A percentile compares a stretch with the other conserved stretches of the same genome.
These are phyloP conservation scores for Meyerozyma smithsonii DNA, from an alignment of 1,139 yeast species.

Conservation along the genomic window DNA sequence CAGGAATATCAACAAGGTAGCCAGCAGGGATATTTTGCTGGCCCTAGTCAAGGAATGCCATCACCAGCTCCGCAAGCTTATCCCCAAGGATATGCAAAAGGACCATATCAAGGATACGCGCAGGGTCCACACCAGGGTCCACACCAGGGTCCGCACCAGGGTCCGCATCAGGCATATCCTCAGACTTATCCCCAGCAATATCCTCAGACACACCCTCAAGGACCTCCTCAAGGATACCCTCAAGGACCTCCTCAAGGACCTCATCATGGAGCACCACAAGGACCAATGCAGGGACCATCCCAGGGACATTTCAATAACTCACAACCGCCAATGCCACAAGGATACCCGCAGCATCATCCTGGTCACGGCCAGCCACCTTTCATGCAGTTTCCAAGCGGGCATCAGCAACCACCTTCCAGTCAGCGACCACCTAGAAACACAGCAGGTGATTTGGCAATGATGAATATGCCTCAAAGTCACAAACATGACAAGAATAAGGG, in stretches of 20 bases:
- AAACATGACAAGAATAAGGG: conserved; percentile 31
- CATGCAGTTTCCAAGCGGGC: conserved; percentile 9
- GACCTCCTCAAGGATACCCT: conserved; percentile 6
- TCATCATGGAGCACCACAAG: conserved; percentile 15
- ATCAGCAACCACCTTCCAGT: conserved; percentile 4
- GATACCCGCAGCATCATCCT: conserved; percentile 9
- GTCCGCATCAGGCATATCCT: conserved; percentile 4
- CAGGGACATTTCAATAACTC: conserved; percentile 6
- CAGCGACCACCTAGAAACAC: conserved; percentile 14
- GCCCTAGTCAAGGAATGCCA: too few species aligned
- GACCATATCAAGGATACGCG: too few species aligned
- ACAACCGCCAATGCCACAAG: conserved; percentile 12
- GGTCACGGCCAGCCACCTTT: neutral
- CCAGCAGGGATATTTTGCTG: too few species aligned
- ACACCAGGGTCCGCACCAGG: too few species aligned
- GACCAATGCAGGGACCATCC: conserved; percentile 10
- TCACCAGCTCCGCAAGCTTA: too few species aligned
- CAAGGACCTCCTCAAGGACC: conserved; percentile 5
- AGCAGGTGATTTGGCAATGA: conserved; percentile 30
- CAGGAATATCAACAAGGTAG: too few species aligned
- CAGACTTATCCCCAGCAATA: conserved; percentile 6
- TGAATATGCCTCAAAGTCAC: conserved; percentile 34
- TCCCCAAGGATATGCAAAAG: too few species aligned
- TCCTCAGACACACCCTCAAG: conserved; percentile 4
- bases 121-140: too few species aligned